phyloP scores from a whole-genome alignment of 75 land plant species.

The Sequoiadendron giganteum region DNA sequence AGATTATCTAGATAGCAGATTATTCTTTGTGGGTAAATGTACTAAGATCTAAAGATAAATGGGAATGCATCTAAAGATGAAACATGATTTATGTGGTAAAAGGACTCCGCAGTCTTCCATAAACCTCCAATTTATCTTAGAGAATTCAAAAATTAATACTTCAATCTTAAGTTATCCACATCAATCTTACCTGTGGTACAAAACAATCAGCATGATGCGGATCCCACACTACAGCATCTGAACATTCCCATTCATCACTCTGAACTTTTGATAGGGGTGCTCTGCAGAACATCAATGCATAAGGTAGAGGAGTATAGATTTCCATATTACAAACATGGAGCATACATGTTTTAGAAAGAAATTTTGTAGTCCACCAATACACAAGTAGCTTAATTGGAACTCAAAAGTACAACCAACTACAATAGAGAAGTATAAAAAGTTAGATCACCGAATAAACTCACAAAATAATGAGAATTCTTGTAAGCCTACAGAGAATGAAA shows the following conservation, averaged over 20 bases:
- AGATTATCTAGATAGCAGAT: not conserved
- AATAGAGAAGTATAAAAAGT: not conserved
- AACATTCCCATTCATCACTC: conserved; percentile 78
- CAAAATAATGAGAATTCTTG: not conserved
- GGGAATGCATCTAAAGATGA: not conserved
- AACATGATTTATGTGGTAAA: not conserved
- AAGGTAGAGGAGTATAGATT: not conserved
- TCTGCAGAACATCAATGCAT: conserved; percentile 30
- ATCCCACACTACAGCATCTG: conserved; percentile 68
- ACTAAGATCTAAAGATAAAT: not conserved
- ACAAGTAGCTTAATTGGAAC: not conserved
- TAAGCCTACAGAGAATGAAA: not conserved
- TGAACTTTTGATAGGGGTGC: conserved; percentile 72
- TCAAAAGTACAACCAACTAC: no score
- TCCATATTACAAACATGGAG: not conserved
- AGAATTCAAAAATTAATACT: not conserved
- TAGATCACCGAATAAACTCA: not conserved
- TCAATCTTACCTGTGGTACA: conserved; percentile 70
- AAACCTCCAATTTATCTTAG: not conserved
- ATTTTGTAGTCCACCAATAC: not conserved
- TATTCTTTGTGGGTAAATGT: not conserved
- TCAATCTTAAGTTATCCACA: not conserved
- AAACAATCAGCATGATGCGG: conserved; percentile 84
- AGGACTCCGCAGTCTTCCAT: not conserved
- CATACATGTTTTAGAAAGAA: not conserved